Conservation (phyloP, 768 basidiomycete genomes). For the Holtermannia corniformis region DNA sequence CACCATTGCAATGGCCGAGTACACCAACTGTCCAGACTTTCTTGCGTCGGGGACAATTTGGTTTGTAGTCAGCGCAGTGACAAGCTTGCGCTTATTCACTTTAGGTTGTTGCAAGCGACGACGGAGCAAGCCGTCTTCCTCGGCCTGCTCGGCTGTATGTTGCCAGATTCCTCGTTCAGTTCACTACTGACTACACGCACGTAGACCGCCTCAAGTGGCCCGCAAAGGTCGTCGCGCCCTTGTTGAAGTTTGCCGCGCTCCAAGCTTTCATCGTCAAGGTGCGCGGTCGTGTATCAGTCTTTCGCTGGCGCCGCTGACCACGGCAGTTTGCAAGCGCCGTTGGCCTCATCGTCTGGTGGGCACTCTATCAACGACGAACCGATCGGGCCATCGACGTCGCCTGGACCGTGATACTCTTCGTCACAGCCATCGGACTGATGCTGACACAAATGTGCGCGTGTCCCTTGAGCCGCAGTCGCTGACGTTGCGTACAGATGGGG, state of each 20-base stretch:
- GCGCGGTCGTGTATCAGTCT: too few relatives aligned
- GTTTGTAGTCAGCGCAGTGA: neutral
- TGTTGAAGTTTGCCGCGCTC: slow-evolving; percentile 19
- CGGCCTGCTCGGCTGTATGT: slow-evolving; percentile 21
- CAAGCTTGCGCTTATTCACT: neutral
- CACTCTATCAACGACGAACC: slow-evolving; percentile 10
- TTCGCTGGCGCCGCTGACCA: neutral
- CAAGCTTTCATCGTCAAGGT: slow-evolving; percentile 24
- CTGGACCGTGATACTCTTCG: slow-evolving; percentile 16
- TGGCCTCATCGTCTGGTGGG: slow-evolving; percentile 27
- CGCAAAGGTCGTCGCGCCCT: neutral
- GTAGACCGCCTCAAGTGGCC: slow-evolving; percentile 22
- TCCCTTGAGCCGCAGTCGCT: neutral
- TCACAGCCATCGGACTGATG: slow-evolving; percentile 21
- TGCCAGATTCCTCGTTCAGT: neutral
- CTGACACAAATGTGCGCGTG: slow-evolving; percentile 22
- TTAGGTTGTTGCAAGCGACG: slow-evolving; percentile 12
- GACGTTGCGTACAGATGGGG: slow-evolving; percentile 21
- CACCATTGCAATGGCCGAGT: slow-evolving; percentile 21
- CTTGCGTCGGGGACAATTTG: neutral
- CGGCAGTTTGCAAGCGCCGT: slow-evolving; percentile 19
- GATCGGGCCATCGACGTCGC: slow-evolving; percentile 17
- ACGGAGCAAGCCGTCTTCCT: slow-evolving; percentile 26
- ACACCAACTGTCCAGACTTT: neutral
- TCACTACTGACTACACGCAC: neutral